Percentiles rank a stretch among this genome's conserved stretches.
These are phyloP conservation scores for Lizonia empirigonia DNA, from an alignment of 2,329 filamentous ascomycete species.

Conservation along the genomic window DNA sequence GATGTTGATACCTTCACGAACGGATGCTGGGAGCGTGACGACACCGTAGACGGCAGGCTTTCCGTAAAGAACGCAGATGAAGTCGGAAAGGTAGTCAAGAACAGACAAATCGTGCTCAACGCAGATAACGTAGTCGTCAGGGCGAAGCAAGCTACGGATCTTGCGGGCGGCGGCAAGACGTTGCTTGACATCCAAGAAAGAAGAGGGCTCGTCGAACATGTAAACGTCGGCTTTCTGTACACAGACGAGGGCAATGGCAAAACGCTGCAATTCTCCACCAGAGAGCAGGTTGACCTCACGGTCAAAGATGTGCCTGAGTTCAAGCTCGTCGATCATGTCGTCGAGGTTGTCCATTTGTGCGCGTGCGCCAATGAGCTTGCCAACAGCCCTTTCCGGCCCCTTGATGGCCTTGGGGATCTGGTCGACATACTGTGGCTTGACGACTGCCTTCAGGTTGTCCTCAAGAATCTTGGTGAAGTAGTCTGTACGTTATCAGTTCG, in stretches of 20 bases:
- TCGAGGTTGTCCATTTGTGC: slow-evolving; percentile 79
- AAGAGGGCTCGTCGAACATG: slow-evolving; percentile 99
- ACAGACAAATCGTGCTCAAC: slow-evolving; percentile 99
- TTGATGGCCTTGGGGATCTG: slow-evolving; percentile 94
- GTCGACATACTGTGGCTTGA: slow-evolving; percentile 99
- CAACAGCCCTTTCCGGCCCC: slow-evolving; percentile 78
- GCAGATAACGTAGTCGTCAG: slow-evolving; percentile 95
- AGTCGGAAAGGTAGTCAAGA: slow-evolving; percentile 97
- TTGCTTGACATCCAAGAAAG: slow-evolving; percentile 99
- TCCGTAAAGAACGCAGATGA: slow-evolving; percentile 96
- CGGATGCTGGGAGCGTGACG: slow-evolving; percentile 91
- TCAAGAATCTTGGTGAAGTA: slow-evolving; percentile 99
- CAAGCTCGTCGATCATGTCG: slow-evolving; percentile 80
- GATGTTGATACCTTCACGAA: slow-evolving; percentile 98
- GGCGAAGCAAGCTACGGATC: slow-evolving; percentile 86
- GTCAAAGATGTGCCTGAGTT: slow-evolving; percentile 87
- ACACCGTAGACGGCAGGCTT: slow-evolving; percentile 96
- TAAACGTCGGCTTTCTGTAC: slow-evolving; percentile 93
- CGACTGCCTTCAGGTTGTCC: slow-evolving; percentile 94
- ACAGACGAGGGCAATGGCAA: slow-evolving; percentile 93
- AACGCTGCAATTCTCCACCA: slow-evolving; percentile 97
- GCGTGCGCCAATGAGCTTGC: slow-evolving; percentile 76
- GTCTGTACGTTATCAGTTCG: slow-evolving; percentile 60
- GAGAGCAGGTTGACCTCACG: slow-evolving; percentile 90
- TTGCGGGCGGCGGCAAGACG: slow-evolving; percentile 89